phyloP scores from a whole-genome alignment of 306 rosid genomes.

The Sechiopsis laciniata region DNA sequence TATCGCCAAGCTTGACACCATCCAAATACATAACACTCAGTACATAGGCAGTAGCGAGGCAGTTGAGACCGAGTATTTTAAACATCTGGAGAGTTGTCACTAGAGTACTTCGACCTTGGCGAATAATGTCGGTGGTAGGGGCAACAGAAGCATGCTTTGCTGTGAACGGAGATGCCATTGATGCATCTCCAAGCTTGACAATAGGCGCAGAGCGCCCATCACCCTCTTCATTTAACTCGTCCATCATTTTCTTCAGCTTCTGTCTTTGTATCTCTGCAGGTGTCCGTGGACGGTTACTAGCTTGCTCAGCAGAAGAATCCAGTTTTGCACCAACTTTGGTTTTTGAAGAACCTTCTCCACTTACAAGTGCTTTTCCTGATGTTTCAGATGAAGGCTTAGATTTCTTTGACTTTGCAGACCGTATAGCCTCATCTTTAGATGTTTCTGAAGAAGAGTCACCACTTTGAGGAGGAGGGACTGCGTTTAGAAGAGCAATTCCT shows the following conservation, averaged over 20 bases:
- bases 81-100: slow-evolving; percentile 99
- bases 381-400: slow-evolving; percentile 49
- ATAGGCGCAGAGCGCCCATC: slow-evolving; percentile 80
- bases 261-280: slow-evolving; percentile 67
- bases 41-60: slow-evolving; percentile 96
- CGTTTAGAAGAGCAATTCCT: slow-evolving; percentile 89
- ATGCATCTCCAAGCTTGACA: slow-evolving; percentile 97
- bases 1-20: slow-evolving; percentile 91
- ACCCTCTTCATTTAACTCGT: slow-evolving; percentile 89
- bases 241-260: slow-evolving; percentile 85
- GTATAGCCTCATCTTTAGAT: slow-evolving; percentile 51
- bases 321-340: slow-evolving; percentile 37
- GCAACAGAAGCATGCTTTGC: slow-evolving; percentile 96
- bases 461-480: slow-evolving; percentile 59
- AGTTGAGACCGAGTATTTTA: slow-evolving; percentile 92
- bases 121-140: slow-evolving; percentile 90
- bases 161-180: slow-evolving; percentile 99
- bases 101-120: slow-evolving; percentile 96
- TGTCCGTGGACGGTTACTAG: slow-evolving; percentile 52
- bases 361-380: slow-evolving; percentile 42
- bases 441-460: slow-evolving; percentile 43
- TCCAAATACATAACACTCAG: slow-evolving; percentile 97
- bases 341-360: slow-evolving; percentile 69
- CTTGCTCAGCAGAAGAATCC: slow-evolving; percentile 42
- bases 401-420: slow-evolving; percentile 65